Conservation (phyloP, 2,329 filamentous ascomycete species). For the Curvularia verruculosa region DNA sequence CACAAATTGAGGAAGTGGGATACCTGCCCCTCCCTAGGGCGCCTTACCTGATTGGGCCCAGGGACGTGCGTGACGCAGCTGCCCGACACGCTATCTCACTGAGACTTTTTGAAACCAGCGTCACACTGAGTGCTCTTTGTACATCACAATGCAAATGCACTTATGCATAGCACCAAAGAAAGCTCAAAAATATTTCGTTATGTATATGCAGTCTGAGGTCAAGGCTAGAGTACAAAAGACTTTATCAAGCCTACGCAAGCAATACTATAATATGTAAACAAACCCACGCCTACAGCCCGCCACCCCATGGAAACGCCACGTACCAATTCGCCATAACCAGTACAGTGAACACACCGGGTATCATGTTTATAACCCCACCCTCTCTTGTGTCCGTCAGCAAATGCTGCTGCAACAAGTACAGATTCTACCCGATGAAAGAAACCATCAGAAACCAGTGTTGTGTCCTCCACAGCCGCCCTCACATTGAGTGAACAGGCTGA, state of each 20-base stretch:
- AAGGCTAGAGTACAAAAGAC: background rate
- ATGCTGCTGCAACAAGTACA: slow-evolving; percentile 5
- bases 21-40: slow-evolving; percentile 15
- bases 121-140: background rate
- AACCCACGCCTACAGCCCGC: slow-evolving; percentile 2
- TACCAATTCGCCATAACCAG: slow-evolving; percentile 6
- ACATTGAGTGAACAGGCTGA: background rate
- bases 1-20: slow-evolving; percentile 20
- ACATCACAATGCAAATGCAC: background rate
- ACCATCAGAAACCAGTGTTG: slow-evolving; percentile 2
- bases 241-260: background rate
- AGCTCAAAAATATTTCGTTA: background rate
- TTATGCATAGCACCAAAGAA: background rate
- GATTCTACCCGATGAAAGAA: slow-evolving; percentile 29
- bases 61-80: slow-evolving; percentile 22
- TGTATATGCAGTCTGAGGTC: background rate
- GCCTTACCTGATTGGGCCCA: slow-evolving; percentile 12
- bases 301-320: slow-evolving; percentile 11
- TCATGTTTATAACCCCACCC: slow-evolving; percentile 20
- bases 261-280: background rate
- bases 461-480: background rate
- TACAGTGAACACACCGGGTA: slow-evolving; percentile 13
- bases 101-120: background rate
- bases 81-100: slow-evolving; percentile 5
- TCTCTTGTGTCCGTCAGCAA: slow-evolving; percentile 9